phyloP scores from a whole-genome alignment of 2,329 filamentous ascomycete species.

The Coniochaeta sp. region DNA sequence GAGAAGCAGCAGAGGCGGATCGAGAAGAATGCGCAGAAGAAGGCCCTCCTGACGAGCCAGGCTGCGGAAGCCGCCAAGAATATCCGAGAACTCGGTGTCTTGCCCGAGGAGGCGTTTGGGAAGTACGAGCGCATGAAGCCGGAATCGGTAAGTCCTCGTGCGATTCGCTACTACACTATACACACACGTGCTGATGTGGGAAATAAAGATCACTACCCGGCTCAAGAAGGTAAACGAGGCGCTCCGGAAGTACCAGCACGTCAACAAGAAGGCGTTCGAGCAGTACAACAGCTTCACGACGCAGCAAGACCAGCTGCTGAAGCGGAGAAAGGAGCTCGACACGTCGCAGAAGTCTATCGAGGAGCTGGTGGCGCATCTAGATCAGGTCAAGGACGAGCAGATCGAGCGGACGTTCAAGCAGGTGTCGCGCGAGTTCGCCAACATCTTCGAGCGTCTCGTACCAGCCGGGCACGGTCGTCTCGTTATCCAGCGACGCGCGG shows the following conservation, averaged over 20 bases:
- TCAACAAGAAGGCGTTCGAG: conserved; percentile 99
- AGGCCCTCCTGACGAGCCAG: conserved; percentile 69
- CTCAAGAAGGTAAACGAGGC: conserved; percentile 89
- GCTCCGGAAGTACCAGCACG: conserved; percentile 92
- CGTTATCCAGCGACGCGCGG: conserved; percentile 85
- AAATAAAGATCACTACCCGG: conserved; percentile 47
- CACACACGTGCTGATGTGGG: conserved; percentile 4
- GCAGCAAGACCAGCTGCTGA: conserved; percentile 79
- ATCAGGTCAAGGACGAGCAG: conserved; percentile 93
- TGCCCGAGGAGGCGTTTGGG: conserved; percentile 89
- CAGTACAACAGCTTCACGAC: conserved; percentile 97
- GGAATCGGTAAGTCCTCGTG: conserved; percentile 52
- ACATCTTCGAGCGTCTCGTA: conserved; percentile 90
- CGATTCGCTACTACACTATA: background rate
- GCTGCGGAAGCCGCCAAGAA: conserved; percentile 77
- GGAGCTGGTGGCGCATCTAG: conserved; percentile 84
- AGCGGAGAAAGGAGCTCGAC: conserved; percentile 80
- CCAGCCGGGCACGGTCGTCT: conserved; percentile 87
- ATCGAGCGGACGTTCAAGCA: conserved; percentile 99
- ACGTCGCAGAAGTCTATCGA: conserved; percentile 81
- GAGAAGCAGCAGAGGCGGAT: conserved; percentile 82
- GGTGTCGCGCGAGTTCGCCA: conserved; percentile 86
- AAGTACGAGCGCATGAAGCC: conserved; percentile 81
- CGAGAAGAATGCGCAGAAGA: conserved; percentile 87
- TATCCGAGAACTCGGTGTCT: conserved; percentile 85